phyloP scores from a whole-genome alignment of 768 basidiomycete species.

The Cyathus striatus region DNA sequence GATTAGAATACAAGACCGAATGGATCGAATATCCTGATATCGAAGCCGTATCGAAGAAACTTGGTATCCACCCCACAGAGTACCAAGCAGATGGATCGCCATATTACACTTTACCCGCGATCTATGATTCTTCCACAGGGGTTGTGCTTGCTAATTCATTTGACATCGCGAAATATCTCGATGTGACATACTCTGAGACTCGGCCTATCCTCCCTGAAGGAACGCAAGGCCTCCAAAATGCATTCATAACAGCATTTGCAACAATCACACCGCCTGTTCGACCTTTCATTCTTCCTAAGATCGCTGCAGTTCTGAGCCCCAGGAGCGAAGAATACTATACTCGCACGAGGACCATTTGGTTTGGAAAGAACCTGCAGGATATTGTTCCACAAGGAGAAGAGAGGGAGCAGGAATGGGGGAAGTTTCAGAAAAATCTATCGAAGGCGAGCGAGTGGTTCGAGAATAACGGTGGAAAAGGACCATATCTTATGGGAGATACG shows the following conservation, averaged over 20 bases:
- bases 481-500: constrained; percentile 30
- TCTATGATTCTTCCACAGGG: constrained; percentile 40
- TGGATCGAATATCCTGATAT: constrained; percentile 54
- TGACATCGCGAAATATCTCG: constrained; percentile 46
- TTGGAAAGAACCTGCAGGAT: constrained; percentile 32
- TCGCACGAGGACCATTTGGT: constrained; percentile 22
- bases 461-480: constrained; percentile 18
- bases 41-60: constrained; percentile 21
- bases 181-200: constrained; percentile 39
- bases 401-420: constrained; percentile 29
- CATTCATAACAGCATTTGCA: constrained; percentile 21
- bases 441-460: constrained; percentile 21
- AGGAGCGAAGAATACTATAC: constrained; percentile 26
- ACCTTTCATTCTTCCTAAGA: constrained; percentile 12
- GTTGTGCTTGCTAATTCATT: constrained; percentile 34
- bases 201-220: constrained; percentile 32
- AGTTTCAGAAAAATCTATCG: constrained; percentile 25
- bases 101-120: constrained; percentile 43
- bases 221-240: constrained; percentile 31
- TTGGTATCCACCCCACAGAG: constrained; percentile 29
- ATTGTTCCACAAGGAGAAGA: constrained; percentile 22
- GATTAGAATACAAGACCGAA: constrained; percentile 36
- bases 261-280: constrained; percentile 10
- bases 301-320: constrained; percentile 13
- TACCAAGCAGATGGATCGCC: constrained; percentile 23